These are phyloP conservation scores for Stellera chamaejasme DNA, from an alignment of 345 rosid genomes.

Conservation along the genomic window DNA sequence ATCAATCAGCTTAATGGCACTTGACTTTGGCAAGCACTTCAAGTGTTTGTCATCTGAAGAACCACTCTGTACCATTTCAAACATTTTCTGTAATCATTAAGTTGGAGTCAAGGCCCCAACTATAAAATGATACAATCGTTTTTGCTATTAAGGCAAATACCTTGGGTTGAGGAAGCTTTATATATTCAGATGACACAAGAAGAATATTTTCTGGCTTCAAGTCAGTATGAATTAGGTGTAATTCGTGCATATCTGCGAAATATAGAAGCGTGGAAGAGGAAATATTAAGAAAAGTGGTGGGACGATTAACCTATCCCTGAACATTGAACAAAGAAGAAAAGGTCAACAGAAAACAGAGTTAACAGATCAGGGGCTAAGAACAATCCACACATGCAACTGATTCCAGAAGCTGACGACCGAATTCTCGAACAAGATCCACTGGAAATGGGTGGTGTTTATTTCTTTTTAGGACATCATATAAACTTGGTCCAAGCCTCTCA, in stretches of 20 bases:
- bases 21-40: conserved; percentile 74
- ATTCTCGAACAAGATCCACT: conserved; percentile 87
- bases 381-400: conserved; percentile 89
- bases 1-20: conserved; percentile 89
- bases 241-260: conserved; percentile 77
- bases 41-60: conserved; percentile 44
- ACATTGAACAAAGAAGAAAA: conserved; percentile 3
- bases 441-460: conserved; percentile 89
- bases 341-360: conserved; percentile 14
- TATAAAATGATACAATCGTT: conserved; percentile 17
- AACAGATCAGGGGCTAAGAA: conserved; percentile 22
- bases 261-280: conserved; percentile 8
- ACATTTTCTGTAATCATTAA: conserved; percentile 12
- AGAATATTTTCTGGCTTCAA: conserved; percentile 89
- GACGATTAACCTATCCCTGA: conserved; percentile 12
- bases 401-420: conserved; percentile 93
- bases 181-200: conserved; percentile 63
- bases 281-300: conserved; percentile 12
- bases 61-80: conserved; percentile 42
- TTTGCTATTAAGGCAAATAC: conserved; percentile 26
- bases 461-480: conserved; percentile 90
- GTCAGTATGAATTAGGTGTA: conserved; percentile 74
- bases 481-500: conserved; percentile 98
- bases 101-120: conserved; percentile 16
- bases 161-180: conserved; percentile 66